Conservation (phyloP, 768 basidiomycete species). For the Crepidotus variabilis region DNA sequence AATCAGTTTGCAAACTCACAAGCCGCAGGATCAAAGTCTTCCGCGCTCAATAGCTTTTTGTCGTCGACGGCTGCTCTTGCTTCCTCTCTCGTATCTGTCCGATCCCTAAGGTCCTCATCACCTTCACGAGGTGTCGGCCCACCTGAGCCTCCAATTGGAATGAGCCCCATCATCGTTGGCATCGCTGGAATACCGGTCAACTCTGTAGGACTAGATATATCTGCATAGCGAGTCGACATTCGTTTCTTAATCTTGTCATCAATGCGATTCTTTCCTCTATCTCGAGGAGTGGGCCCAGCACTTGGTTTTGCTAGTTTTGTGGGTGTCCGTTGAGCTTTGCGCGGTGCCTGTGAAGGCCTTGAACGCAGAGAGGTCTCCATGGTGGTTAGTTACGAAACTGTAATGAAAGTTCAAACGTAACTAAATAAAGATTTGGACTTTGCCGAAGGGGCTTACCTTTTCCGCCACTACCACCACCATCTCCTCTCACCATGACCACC, state of each 20-base stretch:
- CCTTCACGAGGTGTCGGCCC: conserved; percentile 25
- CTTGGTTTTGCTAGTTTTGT: conserved; percentile 31
- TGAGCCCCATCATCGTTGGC: conserved; percentile 23
- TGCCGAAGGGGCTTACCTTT: conserved; percentile 7
- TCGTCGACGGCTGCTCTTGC: conserved; percentile 49
- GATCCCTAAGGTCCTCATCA: conserved; percentile 48
- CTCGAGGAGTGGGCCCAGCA: conserved; percentile 29
- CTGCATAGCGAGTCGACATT: conserved; percentile 92
- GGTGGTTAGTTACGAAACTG: conserved; percentile 6
- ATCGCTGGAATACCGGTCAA: conserved; percentile 45
- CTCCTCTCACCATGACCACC: conserved; percentile 18
- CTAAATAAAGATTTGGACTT: conserved; percentile 4
- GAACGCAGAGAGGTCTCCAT: conserved; percentile 56
- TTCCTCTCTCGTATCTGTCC: conserved; percentile 31
- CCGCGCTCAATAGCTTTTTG: conserved; percentile 63
- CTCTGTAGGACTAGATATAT: conserved; percentile 71
- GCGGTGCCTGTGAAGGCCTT: conserved; percentile 44
- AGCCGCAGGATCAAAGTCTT: conserved; percentile 83
- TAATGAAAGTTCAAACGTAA: not conserved
- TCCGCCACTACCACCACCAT: conserved; percentile 11
- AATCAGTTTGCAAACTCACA: conserved; percentile 52
- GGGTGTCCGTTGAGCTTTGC: conserved; percentile 29
- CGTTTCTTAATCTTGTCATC: conserved; percentile 96
- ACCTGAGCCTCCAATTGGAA: conserved; percentile 23
- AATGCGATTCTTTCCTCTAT: conserved; percentile 51